Percentiles rank a stretch among this genome's conserved stretches.
These are phyloP conservation scores for Podaxis sp. DNA, from an alignment of 768 basidiomycete genomes.

Conservation along the genomic window DNA sequence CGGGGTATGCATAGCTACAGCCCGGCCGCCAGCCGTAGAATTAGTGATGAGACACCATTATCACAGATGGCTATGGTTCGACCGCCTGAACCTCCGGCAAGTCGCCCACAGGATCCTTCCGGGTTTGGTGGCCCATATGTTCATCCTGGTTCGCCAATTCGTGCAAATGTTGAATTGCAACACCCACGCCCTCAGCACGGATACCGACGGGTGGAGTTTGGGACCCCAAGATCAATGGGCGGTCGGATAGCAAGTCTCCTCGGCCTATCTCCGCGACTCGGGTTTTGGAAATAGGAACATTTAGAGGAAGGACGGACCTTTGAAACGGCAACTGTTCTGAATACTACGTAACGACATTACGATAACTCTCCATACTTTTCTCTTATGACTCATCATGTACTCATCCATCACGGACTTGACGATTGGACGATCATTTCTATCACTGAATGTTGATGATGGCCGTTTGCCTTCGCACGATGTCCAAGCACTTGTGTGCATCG, in stretches of 20 bases:
- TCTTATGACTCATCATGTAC: neutral
- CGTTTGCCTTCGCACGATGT: too few relatives aligned
- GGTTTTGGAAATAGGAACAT: neutral
- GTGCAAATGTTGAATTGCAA: neutral
- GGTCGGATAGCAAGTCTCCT: neutral
- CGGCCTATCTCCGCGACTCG: neutral
- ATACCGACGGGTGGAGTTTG: neutral
- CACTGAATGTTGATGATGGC: too few relatives aligned
- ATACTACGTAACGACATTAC: too few relatives aligned
- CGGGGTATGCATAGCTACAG: neutral
- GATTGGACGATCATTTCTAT: neutral
- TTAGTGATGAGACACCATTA: neutral
- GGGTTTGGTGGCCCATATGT: neutral
- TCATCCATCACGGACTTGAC: neutral
- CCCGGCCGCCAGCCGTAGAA: neutral
- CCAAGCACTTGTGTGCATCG: too few relatives aligned
- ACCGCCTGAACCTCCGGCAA: neutral
- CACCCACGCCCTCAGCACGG: neutral
- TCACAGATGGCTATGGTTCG: neutral
- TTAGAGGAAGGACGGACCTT: neutral
- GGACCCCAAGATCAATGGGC: neutral
- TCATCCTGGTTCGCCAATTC: neutral
- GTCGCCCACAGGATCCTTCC: neutral
- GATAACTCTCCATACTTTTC: too few relatives aligned
- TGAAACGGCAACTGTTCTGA: too few relatives aligned